Evolutionary conservation across 371 early-diverging fungal genomes (phyloP).

Genomic region (Mortierella sp.): DNA sequence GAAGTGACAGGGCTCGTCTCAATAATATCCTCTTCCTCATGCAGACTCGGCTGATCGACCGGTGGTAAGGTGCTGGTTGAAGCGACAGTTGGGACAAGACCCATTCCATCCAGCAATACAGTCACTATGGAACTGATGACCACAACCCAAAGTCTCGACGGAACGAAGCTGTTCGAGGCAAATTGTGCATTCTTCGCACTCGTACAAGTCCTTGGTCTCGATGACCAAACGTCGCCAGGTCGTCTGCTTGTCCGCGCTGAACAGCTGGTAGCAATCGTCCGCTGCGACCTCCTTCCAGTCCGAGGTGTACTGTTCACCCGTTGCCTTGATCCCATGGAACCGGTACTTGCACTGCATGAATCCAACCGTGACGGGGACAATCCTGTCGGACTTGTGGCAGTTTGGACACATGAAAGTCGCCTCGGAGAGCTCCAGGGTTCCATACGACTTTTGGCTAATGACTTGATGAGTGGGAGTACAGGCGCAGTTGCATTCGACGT

Average conservation of each 20-base stretch:
- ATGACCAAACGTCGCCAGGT: constrained; percentile 20
- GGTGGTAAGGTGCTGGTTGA: constrained; percentile 11
- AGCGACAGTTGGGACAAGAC: constrained; percentile 15
- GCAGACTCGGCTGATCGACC: too few species aligned
- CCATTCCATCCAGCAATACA: constrained; percentile 11
- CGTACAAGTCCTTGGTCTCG: background rate
- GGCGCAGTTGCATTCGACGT: constrained; percentile 13
- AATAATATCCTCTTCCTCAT: too few species aligned
- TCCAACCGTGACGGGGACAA: constrained; percentile 17
- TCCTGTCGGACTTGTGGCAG: background rate
- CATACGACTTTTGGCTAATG: constrained; percentile 2
- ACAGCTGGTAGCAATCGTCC: constrained; percentile 12
- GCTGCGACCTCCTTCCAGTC: constrained; percentile 11
- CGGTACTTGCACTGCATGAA: constrained; percentile 25
- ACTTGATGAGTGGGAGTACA: constrained; percentile 11
- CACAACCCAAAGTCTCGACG: background rate
- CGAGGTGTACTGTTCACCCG: constrained; percentile 16
- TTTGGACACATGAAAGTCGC: background rate
- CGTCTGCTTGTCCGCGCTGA: constrained; percentile 4
- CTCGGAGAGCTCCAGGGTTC: background rate
- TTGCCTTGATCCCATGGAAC: constrained; percentile 16
- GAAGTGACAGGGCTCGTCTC: too few species aligned
- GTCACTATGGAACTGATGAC: constrained; percentile 2
- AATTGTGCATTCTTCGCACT: constrained; percentile 3
- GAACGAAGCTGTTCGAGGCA: constrained; percentile 1